These are phyloP conservation scores for Colletotrichum incanum DNA, from an alignment of 2,329 filamentous ascomycete species.

Conservation along the genomic window DNA sequence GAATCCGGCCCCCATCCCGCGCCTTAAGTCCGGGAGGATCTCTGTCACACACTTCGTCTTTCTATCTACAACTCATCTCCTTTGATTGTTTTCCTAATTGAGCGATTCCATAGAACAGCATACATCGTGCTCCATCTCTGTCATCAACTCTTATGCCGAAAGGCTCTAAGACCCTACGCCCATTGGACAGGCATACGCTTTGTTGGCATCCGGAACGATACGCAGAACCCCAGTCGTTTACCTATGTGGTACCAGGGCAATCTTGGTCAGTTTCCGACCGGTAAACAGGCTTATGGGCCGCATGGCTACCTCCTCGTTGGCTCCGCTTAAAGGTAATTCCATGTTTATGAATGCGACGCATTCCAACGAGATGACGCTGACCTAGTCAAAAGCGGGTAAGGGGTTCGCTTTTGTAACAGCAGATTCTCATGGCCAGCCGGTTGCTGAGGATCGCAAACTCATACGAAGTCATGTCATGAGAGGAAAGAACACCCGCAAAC, in stretches of 20 bases:
- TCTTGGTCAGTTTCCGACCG: not conserved
- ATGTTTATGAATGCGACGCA: not conserved
- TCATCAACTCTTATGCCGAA: not conserved
- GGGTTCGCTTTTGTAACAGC: not conserved
- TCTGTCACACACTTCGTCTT: not conserved
- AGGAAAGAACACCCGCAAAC: constrained; percentile 5
- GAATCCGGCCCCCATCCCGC: not conserved
- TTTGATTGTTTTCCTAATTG: not conserved
- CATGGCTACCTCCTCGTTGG: not conserved
- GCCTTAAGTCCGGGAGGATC: not conserved
- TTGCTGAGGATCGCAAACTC: constrained; percentile 3
- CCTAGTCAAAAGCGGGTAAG: not conserved
- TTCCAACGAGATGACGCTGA: not conserved
- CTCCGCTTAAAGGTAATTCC: not conserved
- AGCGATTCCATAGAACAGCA: not conserved
- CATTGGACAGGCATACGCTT: not conserved
- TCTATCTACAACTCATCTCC: not conserved
- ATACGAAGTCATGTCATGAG: constrained; percentile 11
- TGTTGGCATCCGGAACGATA: not conserved
- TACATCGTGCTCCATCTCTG: not conserved
- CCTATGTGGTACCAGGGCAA: not conserved
- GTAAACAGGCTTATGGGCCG: not conserved
- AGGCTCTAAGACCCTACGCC: not conserved
- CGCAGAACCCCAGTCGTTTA: not conserved
- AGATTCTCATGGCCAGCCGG: not conserved